Conservation (phyloP, 768 basidiomycete species). For the Inosperma sp. region DNA sequence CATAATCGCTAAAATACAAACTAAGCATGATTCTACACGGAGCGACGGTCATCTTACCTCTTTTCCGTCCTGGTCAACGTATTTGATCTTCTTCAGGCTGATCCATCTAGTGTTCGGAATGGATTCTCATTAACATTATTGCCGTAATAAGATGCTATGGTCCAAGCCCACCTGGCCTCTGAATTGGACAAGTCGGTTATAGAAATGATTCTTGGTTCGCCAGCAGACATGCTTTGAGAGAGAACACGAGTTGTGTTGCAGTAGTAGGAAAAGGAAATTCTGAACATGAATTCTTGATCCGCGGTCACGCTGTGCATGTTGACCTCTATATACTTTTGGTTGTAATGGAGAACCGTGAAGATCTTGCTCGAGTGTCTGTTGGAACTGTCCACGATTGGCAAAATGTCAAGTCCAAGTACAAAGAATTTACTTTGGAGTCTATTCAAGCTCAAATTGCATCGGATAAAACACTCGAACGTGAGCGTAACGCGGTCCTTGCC, state of each 20-base stretch:
- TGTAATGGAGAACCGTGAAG: constrained; percentile 39
- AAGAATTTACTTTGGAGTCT: constrained; percentile 37
- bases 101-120: constrained; percentile 60
- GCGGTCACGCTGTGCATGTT: constrained; percentile 8
- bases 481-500: constrained; percentile 44
- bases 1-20: constrained; percentile 57
- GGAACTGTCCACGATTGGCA: constrained; percentile 66
- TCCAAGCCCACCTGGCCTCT: constrained; percentile 53
- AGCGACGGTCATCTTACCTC: constrained; percentile 40
- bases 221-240: constrained; percentile 13
- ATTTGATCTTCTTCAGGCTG: constrained; percentile 75
- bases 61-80: constrained; percentile 71
- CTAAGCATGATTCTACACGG: constrained; percentile 2
- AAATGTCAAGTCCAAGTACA: constrained; percentile 52
- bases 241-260: neutral
- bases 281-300: neutral
- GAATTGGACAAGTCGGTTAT: constrained; percentile 45
- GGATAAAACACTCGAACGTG: constrained; percentile 32
- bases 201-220: constrained; percentile 48
- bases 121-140: neutral
- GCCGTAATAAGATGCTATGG: neutral
- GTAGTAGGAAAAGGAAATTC: neutral
- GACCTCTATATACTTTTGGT: neutral
- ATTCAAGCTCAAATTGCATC: constrained; percentile 46
- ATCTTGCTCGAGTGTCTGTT: constrained; percentile 51